A percentile compares a stretch with the other conserved stretches of the same genome.
Conservation (phyloP, 2,329 filamentous ascomycete species). For the Rutstroemia sp. region DNA sequence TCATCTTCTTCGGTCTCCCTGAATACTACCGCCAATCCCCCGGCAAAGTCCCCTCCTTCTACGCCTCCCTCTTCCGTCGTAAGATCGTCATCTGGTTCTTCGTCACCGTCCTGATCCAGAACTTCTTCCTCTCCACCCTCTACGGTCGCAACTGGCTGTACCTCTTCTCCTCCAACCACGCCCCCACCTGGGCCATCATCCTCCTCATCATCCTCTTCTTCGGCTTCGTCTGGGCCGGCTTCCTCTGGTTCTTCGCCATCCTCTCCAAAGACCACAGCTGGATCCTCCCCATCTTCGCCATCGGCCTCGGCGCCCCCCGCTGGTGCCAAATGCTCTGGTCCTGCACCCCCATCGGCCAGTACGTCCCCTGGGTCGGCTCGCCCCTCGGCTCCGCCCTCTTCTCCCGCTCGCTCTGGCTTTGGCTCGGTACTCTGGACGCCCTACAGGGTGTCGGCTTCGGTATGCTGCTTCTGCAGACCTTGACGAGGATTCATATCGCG, state of each 20-base stretch:
- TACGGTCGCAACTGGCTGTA: conserved; percentile 61
- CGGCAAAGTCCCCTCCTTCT: conserved; percentile 58
- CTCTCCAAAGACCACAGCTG: conserved; percentile 56
- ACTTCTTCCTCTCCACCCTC: conserved; percentile 42
- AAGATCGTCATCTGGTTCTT: conserved; percentile 64
- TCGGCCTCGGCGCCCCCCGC: conserved; percentile 56
- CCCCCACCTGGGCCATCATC: conserved; percentile 47
- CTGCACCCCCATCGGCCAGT: conserved; percentile 51
- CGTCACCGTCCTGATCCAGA: conserved; percentile 42
- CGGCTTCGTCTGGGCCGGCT: conserved; percentile 45
- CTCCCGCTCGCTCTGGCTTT: conserved; percentile 55
- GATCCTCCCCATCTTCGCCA: conserved; percentile 61
- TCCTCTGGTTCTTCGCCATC: conserved; percentile 44
- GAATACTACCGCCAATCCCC: conserved; percentile 60
- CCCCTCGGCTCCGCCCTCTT: conserved; percentile 47
- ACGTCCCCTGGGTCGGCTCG: conserved; percentile 51
- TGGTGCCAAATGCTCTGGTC: conserved; percentile 65
- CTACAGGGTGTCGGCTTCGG: conserved; percentile 60
- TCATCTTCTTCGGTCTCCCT: conserved; percentile 55
- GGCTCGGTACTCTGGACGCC: conserved; percentile 58
- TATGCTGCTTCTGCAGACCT: conserved; percentile 59
- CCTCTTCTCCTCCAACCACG: conserved; percentile 30
- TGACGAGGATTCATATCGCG: conserved; percentile 57
- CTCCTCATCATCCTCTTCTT: conserved; percentile 50
- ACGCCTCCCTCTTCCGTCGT: conserved; percentile 51